phyloP scores from a whole-genome alignment of 345 rosid genomes.

The Erucastrum elatum region DNA sequence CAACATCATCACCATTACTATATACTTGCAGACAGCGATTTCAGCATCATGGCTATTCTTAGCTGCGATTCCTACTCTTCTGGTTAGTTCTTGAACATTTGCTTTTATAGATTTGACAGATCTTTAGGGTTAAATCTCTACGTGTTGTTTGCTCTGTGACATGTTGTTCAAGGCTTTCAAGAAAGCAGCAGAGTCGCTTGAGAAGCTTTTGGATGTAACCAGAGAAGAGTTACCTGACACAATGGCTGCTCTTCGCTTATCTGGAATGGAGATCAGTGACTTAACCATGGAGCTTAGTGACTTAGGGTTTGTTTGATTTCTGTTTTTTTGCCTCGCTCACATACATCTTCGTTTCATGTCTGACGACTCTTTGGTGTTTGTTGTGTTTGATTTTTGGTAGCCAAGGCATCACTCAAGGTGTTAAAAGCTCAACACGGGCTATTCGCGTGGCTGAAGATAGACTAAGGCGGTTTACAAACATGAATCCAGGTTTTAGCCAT shows the following conservation, averaged over 20 bases:
- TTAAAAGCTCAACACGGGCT: conserved; percentile 70
- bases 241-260: conserved; percentile 86
- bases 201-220: conserved; percentile 77
- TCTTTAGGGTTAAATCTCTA: background rate
- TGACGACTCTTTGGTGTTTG: background rate
- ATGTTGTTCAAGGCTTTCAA: conserved; percentile 61
- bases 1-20: background rate
- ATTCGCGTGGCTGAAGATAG: conserved; percentile 89
- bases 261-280: conserved; percentile 96
- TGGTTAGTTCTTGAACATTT: conserved; percentile 47
- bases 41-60: conserved; percentile 81
- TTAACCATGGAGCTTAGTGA: conserved; percentile 89
- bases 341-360: background rate
- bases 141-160: background rate
- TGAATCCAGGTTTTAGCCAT: conserved; percentile 46
- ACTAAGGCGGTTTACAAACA: conserved; percentile 56
- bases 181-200: conserved; percentile 85
- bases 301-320: conserved; percentile 57
- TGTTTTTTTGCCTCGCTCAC: background rate
- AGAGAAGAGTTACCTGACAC: conserved; percentile 93
- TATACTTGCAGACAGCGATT: conserved; percentile 58
- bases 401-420: conserved; percentile 83
- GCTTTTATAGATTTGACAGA: background rate
- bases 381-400: conserved; percentile 38
- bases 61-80: conserved; percentile 85